Evolutionary conservation across 768 basidiomycete species (phyloP).

Genomic region (Pisolithus albus): DNA sequence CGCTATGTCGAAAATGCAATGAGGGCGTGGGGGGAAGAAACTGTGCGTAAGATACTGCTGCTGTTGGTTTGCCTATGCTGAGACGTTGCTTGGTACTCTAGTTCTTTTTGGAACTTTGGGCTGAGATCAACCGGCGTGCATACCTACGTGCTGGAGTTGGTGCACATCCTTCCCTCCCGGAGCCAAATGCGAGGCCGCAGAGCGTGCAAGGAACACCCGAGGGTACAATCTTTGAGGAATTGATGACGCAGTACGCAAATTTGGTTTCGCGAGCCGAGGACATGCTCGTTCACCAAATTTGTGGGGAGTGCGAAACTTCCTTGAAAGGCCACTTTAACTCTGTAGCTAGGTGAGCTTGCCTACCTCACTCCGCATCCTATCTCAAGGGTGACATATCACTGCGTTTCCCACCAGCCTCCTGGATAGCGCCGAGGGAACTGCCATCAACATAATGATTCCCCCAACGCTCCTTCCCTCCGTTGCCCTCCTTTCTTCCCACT

Average conservation of each 20-base stretch:
- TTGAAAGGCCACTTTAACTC: slow-evolving; percentile 67
- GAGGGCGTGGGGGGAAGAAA: slow-evolving; percentile 82
- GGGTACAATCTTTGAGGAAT: slow-evolving; percentile 74
- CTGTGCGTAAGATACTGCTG: slow-evolving; percentile 44
- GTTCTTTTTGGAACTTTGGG: slow-evolving; percentile 92
- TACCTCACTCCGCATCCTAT: neutral
- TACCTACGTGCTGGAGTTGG: slow-evolving; percentile 51
- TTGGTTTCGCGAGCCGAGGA: slow-evolving; percentile 72
- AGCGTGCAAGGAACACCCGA: slow-evolving; percentile 33
- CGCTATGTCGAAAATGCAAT: slow-evolving; percentile 64
- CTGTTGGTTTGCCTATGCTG: neutral
- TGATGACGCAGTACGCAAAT: slow-evolving; percentile 56
- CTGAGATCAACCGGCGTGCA: slow-evolving; percentile 61
- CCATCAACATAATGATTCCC: slow-evolving; percentile 44
- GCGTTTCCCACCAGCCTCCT: neutral
- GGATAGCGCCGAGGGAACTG: neutral
- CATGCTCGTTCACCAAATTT: slow-evolving; percentile 79
- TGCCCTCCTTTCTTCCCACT: slow-evolving; percentile 73
- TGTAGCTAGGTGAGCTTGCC: slow-evolving; percentile 35
- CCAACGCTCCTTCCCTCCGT: slow-evolving; percentile 71
- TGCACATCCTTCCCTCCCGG: slow-evolving; percentile 45
- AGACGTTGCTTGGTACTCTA: slow-evolving; percentile 25
- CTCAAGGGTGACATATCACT: too few relatives aligned
- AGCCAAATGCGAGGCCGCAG: slow-evolving; percentile 20
- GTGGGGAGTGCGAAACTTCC: slow-evolving; percentile 70